Evolutionary conservation across 2,329 filamentous ascomycete genomes (phyloP).

Genomic region (Fusarium duplospermum): DNA sequence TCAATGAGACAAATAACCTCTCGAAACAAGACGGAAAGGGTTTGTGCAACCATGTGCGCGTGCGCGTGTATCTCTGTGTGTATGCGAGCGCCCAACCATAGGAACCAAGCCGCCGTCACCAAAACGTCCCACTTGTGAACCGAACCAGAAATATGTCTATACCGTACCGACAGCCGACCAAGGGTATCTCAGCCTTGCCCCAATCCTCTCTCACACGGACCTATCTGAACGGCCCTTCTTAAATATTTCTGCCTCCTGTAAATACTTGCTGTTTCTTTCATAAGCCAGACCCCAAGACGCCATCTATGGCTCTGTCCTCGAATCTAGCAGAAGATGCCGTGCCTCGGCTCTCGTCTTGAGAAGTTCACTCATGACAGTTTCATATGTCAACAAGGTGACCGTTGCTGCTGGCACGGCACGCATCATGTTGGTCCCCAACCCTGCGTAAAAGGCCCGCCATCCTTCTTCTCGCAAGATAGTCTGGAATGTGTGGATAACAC

Average conservation of each 20-base stretch:
- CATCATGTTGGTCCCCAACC: slow-evolving; percentile 98
- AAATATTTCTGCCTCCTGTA: slow-evolving; percentile 21
- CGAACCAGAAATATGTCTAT: slow-evolving; percentile 51
- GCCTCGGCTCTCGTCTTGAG: slow-evolving; percentile 58
- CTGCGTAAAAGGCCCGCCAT: slow-evolving; percentile 96
- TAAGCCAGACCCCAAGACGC: background rate
- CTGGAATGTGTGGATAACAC: slow-evolving; percentile 82
- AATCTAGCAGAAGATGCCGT: slow-evolving; percentile 39
- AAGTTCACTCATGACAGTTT: slow-evolving; percentile 73
- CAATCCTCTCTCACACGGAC: slow-evolving; percentile 24
- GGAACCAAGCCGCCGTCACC: slow-evolving; percentile 27
- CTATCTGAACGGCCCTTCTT: slow-evolving; percentile 33
- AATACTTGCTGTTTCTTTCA: slow-evolving; percentile 4
- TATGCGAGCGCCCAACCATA: slow-evolving; percentile 32
- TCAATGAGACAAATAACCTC: slow-evolving; percentile 10
- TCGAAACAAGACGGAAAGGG: slow-evolving; percentile 26
- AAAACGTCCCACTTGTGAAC: slow-evolving; percentile 36
- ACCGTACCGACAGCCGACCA: slow-evolving; percentile 46
- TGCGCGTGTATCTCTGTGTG: slow-evolving; percentile 25
- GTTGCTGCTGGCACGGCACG: slow-evolving; percentile 94
- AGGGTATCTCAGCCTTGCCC: slow-evolving; percentile 51
- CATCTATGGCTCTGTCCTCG: slow-evolving; percentile 28
- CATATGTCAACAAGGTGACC: slow-evolving; percentile 97
- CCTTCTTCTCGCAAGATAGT: slow-evolving; percentile 92
- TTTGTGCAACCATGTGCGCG: slow-evolving; percentile 25